phyloP scores from a whole-genome alignment of 768 basidiomycete genomes.

The Lentinus tigrinus region DNA sequence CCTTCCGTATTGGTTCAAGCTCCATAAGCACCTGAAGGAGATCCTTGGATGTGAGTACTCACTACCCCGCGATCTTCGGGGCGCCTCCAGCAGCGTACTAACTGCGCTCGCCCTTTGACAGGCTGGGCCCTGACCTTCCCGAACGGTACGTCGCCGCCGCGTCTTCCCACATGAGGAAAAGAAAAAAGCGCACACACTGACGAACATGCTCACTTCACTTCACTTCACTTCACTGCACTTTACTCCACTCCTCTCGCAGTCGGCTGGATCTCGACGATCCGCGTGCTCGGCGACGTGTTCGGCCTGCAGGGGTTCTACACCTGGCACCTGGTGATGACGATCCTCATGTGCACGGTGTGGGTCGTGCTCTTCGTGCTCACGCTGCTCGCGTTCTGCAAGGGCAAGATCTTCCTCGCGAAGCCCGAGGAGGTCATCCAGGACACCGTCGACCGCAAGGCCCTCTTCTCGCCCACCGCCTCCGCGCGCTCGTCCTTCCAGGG shows the following conservation, averaged over 20 bases:
- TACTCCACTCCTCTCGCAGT: slow-evolving; percentile 18
- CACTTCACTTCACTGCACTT: not conserved
- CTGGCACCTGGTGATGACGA: slow-evolving; percentile 40
- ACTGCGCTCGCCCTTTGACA: slow-evolving; percentile 1
- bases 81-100: not conserved
- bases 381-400: slow-evolving; percentile 39
- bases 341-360: slow-evolving; percentile 42
- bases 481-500: not conserved
- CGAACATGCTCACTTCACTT: not conserved
- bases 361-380: slow-evolving; percentile 42
- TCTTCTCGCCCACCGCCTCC: not conserved
- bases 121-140: slow-evolving; percentile 50
- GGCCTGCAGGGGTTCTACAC: slow-evolving; percentile 37
- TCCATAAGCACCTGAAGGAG: slow-evolving; percentile 44
- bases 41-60: slow-evolving; percentile 44
- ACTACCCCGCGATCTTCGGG: slow-evolving; percentile 1
- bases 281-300: slow-evolving; percentile 43
- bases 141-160: slow-evolving; percentile 30
- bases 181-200: not conserved
- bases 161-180: not conserved
- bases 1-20: slow-evolving; percentile 49
- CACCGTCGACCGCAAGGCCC: slow-evolving; percentile 9
- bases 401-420: slow-evolving; percentile 42
- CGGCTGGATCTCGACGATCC: slow-evolving; percentile 45
- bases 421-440: slow-evolving; percentile 45